These are phyloP conservation scores for Podila clonocystis DNA, from an alignment of 192 early-diverging fungal genomes.

Conservation along the genomic window DNA sequence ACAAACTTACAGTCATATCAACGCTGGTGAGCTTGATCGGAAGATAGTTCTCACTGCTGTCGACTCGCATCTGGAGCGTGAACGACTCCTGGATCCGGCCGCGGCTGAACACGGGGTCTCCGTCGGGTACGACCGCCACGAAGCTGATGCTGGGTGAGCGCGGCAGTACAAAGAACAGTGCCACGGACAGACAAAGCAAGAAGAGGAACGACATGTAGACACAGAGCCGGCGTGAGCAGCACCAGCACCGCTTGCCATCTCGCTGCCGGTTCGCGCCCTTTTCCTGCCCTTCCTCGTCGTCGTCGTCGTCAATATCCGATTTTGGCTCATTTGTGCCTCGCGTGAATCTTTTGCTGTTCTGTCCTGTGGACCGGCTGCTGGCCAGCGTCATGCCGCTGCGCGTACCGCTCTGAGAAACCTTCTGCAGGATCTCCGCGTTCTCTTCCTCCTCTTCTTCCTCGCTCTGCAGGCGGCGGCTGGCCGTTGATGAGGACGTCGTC, in stretches of 20 bases:
- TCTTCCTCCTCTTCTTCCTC: conserved; percentile 19
- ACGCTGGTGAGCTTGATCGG: conserved; percentile 26
- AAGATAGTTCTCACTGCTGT: conserved; percentile 32
- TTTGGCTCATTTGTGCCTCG: background rate
- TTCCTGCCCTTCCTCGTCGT: conserved; percentile 45
- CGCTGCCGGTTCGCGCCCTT: conserved; percentile 12
- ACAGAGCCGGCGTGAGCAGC: conserved; percentile 30
- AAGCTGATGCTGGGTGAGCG: conserved; percentile 25
- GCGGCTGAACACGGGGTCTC: conserved; percentile 15
- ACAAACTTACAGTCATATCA: conserved; percentile 35
- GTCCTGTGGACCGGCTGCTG: background rate
- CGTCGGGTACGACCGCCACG: conserved; percentile 16
- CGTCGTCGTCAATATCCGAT: conserved; percentile 1
- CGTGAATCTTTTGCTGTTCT: background rate
- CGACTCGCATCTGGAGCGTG: conserved; percentile 30
- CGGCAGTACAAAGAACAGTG: conserved; percentile 37
- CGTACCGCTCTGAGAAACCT: conserved; percentile 1
- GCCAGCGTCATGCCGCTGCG: background rate
- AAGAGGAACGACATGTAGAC: conserved; percentile 37
- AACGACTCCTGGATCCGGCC: conserved; percentile 27
- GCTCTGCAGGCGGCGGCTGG: background rate
- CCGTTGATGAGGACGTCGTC: background rate
- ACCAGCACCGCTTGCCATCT: conserved; percentile 35
- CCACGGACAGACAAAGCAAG: conserved; percentile 5
- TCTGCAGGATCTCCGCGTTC: conserved; percentile 20